phyloP scores from a whole-genome alignment of 768 basidiomycete species.

The Rhodotorula graminis region DNA sequence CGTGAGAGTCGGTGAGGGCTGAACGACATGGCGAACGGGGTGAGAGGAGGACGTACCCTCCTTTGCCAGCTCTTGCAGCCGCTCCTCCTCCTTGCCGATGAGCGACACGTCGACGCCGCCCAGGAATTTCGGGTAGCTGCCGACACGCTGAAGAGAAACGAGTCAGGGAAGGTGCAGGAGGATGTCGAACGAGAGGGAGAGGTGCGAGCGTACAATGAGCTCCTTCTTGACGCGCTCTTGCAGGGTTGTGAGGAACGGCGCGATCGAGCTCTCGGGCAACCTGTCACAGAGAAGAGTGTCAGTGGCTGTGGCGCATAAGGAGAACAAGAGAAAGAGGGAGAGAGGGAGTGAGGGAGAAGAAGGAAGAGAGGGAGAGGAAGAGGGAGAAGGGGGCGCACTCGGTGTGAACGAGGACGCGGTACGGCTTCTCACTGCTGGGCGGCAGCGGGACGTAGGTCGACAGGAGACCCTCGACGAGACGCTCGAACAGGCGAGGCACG shows the following conservation, averaged over 20 bases:
- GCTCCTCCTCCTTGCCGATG: constrained; percentile 52
- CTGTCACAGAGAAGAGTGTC: constrained; percentile 48
- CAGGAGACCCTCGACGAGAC: constrained; percentile 44
- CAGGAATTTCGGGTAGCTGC: constrained; percentile 44
- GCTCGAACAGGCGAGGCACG: constrained; percentile 56
- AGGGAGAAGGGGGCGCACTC: constrained; percentile 51
- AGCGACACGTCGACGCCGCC: constrained; percentile 66
- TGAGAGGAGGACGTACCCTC: constrained; percentile 41
- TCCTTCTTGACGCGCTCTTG: constrained; percentile 67
- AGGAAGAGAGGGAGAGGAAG: not conserved
- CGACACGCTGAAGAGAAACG: constrained; percentile 11
- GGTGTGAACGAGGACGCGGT: constrained; percentile 77
- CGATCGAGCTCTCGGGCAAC: constrained; percentile 73
- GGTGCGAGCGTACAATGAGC: constrained; percentile 69
- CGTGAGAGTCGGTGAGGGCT: constrained; percentile 44
- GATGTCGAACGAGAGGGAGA: constrained; percentile 46
- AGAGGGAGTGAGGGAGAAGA: too few relatives aligned
- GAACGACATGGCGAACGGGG: too few relatives aligned
- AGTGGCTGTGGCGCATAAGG: not conserved
- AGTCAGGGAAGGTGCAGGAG: not conserved
- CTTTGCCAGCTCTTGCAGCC: constrained; percentile 48
- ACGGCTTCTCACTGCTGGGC: constrained; percentile 65
- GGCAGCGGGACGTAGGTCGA: constrained; percentile 74
- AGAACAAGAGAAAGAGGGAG: not conserved
- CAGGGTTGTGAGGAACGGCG: constrained; percentile 76